A percentile compares a stretch with the other conserved stretches of the same genome.
Conservation (phyloP, 225 moss, liverwort and hornwort genomes). For the Asterella californica region DNA sequence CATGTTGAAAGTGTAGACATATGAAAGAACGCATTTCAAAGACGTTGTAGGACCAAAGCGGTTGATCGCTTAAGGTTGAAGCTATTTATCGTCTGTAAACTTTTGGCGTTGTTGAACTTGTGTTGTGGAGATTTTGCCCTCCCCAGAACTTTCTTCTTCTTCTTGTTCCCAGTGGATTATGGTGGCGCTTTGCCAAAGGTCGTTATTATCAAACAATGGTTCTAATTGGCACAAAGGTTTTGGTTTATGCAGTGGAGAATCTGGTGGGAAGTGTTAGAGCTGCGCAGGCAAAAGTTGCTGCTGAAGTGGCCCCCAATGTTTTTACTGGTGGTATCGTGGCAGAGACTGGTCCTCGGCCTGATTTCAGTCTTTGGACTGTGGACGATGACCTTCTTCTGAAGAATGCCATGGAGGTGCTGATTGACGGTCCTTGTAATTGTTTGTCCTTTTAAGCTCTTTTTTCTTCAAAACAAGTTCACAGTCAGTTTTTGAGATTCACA, state of each 20-base stretch:
- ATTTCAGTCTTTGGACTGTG: constrained; percentile 97
- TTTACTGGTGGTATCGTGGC: constrained; percentile 90
- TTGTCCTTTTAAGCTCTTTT: no score
- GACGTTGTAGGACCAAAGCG: no score
- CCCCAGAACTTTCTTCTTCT: no score
- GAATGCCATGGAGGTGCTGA: constrained; percentile 80
- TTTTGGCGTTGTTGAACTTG: no score
- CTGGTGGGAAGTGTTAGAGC: constrained; percentile 66
- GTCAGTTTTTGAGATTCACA: no score
- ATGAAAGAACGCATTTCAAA: no score
- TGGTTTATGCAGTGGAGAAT: constrained; percentile 27
- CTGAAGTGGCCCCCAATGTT: constrained; percentile 74
- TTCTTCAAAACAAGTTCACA: neutral
- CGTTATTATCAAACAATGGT: no score
- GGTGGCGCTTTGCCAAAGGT: no score
- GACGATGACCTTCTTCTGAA: constrained; percentile 86
- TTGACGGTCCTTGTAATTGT: neutral
- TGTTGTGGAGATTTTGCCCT: no score
- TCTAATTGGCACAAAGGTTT: neutral
- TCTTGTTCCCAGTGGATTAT: no score
- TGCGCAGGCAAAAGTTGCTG: constrained; percentile 88
- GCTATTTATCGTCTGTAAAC: no score
- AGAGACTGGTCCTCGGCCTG: constrained; percentile 84
- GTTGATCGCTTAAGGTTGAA: no score
- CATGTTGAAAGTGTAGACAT: neutral